Conservation (phyloP, 345 rosid species). For the Stellera chamaejasme region DNA sequence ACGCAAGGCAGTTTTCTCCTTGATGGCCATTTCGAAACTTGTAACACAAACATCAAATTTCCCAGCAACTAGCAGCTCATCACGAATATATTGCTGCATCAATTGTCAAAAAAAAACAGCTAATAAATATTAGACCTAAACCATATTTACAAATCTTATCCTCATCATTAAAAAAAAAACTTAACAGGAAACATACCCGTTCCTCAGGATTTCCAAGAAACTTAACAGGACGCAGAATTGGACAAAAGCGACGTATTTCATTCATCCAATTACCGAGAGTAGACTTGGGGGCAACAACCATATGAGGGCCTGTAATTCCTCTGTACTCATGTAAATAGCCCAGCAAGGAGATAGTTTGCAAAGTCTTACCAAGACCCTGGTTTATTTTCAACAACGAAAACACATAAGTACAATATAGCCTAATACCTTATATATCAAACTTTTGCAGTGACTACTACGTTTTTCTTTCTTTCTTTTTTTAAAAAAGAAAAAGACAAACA, state of each 20-base stretch:
- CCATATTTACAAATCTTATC: too few species aligned
- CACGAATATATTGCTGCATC: slow-evolving; percentile 82
- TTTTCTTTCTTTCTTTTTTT: too few species aligned
- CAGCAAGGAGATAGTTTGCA: slow-evolving; percentile 90
- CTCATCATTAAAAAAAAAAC: not conserved
- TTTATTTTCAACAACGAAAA: slow-evolving; percentile 5
- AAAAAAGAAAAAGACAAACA: not conserved
- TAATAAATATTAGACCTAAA: not conserved
- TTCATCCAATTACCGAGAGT: slow-evolving; percentile 99
- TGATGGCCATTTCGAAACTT: slow-evolving; percentile 99
- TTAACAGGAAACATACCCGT: slow-evolving; percentile 45
- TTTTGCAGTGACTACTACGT: not conserved
- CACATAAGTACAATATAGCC: not conserved
- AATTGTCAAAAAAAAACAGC: slow-evolving; percentile 2
- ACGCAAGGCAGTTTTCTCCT: slow-evolving; percentile 82
- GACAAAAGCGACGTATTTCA: slow-evolving; percentile 95
- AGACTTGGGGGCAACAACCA: slow-evolving; percentile 99
- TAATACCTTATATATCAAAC: not conserved
- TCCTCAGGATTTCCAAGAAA: slow-evolving; percentile 99
- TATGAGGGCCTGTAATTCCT: slow-evolving; percentile 97
- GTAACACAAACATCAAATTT: slow-evolving; percentile 98
- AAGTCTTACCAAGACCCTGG: slow-evolving; percentile 97
- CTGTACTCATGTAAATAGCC: slow-evolving; percentile 93
- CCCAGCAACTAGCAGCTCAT: slow-evolving; percentile 86
- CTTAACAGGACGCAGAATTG: slow-evolving; percentile 83